These are phyloP conservation scores for Leccinum incarnatum DNA, from an alignment of 768 basidiomycete species.

Conservation along the genomic window DNA sequence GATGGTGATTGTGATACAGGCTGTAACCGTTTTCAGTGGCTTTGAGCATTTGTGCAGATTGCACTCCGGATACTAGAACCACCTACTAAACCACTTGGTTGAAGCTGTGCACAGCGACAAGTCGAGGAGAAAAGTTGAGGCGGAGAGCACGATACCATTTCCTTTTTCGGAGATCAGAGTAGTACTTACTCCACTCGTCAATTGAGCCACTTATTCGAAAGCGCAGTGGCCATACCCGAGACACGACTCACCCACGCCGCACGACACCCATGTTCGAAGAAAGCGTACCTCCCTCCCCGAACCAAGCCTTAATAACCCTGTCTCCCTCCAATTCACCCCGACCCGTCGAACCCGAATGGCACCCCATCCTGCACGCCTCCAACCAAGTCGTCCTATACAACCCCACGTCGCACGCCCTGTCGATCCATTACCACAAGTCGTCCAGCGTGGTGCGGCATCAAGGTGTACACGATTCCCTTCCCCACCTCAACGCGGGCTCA, in stretches of 20 bases:
- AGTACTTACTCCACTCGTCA: too few species aligned
- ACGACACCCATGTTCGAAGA: constrained; percentile 18
- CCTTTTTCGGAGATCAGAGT: neutral
- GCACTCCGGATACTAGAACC: too few species aligned
- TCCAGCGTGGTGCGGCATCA: constrained; percentile 14
- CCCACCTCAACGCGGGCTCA: constrained; percentile 25
- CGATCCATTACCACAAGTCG: constrained; percentile 46
- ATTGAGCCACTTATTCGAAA: too few species aligned
- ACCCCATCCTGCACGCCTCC: constrained; percentile 75
- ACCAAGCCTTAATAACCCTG: constrained; percentile 29
- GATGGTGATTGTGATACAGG: too few species aligned
- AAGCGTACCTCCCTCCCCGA: constrained; percentile 31
- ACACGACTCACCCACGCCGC: neutral
- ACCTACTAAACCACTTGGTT: too few species aligned
- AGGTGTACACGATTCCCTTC: neutral
- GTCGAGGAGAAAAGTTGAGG: too few species aligned
- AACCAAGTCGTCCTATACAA: constrained; percentile 90
- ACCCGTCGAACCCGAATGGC: constrained; percentile 49
- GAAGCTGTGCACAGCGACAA: too few species aligned
- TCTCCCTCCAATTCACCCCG: constrained; percentile 2
- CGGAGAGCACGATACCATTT: neutral
- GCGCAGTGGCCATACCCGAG: neutral
- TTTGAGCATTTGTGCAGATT: too few species aligned
- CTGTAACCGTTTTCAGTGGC: too few species aligned
- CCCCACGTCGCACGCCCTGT: constrained; percentile 77